Conservation (phyloP, 371 early-diverging fungal genomes). For the Rhizopus microsporus region DNA sequence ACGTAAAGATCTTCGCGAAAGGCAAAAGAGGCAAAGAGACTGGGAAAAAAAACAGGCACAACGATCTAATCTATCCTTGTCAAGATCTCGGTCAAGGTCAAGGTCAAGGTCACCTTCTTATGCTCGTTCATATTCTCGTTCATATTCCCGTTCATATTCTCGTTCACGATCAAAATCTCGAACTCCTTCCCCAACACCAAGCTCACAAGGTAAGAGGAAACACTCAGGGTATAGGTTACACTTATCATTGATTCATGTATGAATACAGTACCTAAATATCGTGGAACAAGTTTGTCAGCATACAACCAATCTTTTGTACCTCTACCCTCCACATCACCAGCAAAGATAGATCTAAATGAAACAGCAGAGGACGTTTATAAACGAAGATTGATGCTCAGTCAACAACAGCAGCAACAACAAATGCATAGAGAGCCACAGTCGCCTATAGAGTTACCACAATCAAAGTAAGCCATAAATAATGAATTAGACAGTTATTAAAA, state of each 20-base stretch:
- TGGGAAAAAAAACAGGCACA: slow-evolving; percentile 21
- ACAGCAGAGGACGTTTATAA: slow-evolving; percentile 76
- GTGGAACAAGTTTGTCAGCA: not conserved
- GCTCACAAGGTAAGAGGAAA: slow-evolving; percentile 19
- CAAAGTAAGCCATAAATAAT: slow-evolving; percentile 7
- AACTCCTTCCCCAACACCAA: slow-evolving; percentile 17
- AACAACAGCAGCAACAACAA: slow-evolving; percentile 28
- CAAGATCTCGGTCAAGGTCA: slow-evolving; percentile 28
- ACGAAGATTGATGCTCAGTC: slow-evolving; percentile 58
- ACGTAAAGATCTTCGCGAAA: slow-evolving; percentile 32
- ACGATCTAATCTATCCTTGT: slow-evolving; percentile 16
- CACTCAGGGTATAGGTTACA: not conserved
- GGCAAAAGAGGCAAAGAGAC: slow-evolving; percentile 24
- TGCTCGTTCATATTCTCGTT: slow-evolving; percentile 30
- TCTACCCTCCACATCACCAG: slow-evolving; percentile 1
- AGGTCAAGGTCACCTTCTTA: slow-evolving; percentile 27
- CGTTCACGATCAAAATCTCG: slow-evolving; percentile 22
- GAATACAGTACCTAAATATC: not conserved
- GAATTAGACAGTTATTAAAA: not conserved
- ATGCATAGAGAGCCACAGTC: slow-evolving; percentile 1
- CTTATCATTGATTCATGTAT: not conserved
- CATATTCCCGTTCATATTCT: no score
- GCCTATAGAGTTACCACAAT: not conserved
- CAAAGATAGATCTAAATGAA: slow-evolving; percentile 41
- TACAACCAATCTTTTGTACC: slow-evolving; percentile 11